Evolutionary conservation across 306 rosid genomes (phyloP).

Genomic region (Rubus idaeus): DNA sequence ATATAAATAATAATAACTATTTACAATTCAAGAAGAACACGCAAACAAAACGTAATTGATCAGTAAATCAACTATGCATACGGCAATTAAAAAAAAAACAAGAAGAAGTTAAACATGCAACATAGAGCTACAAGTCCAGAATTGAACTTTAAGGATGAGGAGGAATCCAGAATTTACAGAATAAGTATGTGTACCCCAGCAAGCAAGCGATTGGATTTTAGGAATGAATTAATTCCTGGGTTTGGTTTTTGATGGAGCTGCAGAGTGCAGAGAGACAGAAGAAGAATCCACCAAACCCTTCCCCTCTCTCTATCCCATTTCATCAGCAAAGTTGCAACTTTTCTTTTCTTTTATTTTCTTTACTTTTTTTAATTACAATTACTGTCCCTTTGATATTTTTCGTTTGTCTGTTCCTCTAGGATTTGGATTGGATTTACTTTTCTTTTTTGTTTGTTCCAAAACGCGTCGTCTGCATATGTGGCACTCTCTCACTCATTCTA

Average conservation of each 20-base stretch:
- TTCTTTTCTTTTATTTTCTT: background rate
- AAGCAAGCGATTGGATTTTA: background rate
- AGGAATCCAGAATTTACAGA: background rate
- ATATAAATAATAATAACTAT: background rate
- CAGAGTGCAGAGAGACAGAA: background rate
- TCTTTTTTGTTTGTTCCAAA: background rate
- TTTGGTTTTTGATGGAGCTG: background rate
- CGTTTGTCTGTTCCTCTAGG: background rate
- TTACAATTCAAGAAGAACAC: background rate
- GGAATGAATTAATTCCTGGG: background rate
- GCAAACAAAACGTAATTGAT: constrained; percentile 6
- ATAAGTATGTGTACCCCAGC: background rate
- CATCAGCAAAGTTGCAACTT: background rate
- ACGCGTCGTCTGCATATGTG: background rate
- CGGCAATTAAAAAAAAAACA: background rate
- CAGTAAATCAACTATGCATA: background rate
- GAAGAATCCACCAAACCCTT: constrained; percentile 18
- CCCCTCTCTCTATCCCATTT: background rate
- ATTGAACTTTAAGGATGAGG: background rate
- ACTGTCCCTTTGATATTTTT: background rate
- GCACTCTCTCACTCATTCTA: constrained; percentile 9
- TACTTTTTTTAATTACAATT: background rate
- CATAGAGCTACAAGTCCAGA: background rate
- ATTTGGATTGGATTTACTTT: background rate
- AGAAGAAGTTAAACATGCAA: background rate